These are phyloP conservation scores for Mycena belliarum DNA, from an alignment of 768 basidiomycete species.

Conservation along the genomic window DNA sequence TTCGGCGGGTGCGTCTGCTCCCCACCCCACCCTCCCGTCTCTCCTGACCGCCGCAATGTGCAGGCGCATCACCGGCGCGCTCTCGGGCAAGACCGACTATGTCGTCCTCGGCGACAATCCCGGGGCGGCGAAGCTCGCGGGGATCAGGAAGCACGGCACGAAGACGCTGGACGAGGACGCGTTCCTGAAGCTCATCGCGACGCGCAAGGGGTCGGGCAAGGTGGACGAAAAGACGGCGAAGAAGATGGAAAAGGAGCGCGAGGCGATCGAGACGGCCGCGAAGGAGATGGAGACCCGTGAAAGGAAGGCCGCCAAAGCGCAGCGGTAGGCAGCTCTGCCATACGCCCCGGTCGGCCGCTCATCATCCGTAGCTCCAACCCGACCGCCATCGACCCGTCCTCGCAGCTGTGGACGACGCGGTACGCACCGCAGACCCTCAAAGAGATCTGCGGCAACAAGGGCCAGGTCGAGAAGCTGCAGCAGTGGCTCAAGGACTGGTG, in stretches of 20 bases:
- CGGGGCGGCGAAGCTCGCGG: conserved; percentile 84
- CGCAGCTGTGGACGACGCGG: conserved; percentile 91
- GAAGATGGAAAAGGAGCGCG: conserved; percentile 79
- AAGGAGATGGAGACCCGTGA: conserved; percentile 79
- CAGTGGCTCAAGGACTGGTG: conserved; percentile 90
- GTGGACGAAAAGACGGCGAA: conserved; percentile 81
- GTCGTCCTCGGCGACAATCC: conserved; percentile 89
- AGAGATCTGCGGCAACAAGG: conserved; percentile 96
- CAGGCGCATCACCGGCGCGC: conserved; percentile 85
- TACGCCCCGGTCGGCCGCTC: neutral
- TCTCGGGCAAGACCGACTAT: conserved; percentile 87
- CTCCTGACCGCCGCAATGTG: neutral
- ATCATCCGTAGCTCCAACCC: conserved; percentile 16
- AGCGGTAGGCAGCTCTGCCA: conserved; percentile 17
- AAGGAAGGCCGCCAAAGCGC: conserved; percentile 46
- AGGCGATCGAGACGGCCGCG: conserved; percentile 70
- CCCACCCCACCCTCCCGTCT: neutral
- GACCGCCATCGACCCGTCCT: conserved; percentile 43
- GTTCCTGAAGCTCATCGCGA: conserved; percentile 81
- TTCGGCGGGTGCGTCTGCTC: conserved; percentile 87
- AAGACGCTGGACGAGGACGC: conserved; percentile 82
- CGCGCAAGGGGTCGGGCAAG: conserved; percentile 55
- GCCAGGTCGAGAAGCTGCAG: conserved; percentile 83
- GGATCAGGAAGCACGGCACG: conserved; percentile 80
- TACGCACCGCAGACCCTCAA: conserved; percentile 89